Evolutionary conservation across 768 basidiomycete genomes (phyloP).

Genomic region (Suillus cothurnatus): DNA sequence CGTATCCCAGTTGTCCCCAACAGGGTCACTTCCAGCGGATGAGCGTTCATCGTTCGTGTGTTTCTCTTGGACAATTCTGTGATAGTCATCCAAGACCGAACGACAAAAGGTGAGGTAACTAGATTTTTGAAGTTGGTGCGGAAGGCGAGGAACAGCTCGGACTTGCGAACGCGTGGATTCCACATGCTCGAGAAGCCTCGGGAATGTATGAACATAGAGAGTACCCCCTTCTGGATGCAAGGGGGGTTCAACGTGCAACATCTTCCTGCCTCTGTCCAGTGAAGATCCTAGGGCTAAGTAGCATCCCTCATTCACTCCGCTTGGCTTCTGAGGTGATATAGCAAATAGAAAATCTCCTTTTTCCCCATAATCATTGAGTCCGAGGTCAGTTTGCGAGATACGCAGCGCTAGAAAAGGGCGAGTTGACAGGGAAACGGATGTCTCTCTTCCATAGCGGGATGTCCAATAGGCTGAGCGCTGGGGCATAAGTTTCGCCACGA

Average conservation of each 20-base stretch:
- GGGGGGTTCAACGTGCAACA: not conserved
- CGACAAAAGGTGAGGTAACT: too few relatives aligned
- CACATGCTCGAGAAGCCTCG: not conserved
- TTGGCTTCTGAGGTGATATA: not conserved
- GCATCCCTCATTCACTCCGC: not conserved
- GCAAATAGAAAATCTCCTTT: not conserved
- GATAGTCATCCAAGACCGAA: too few relatives aligned
- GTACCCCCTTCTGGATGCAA: not conserved
- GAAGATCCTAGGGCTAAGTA: conserved; percentile 2
- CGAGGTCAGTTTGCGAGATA: not conserved
- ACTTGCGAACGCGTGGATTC: too few relatives aligned
- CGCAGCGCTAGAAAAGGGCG: conserved; percentile 5
- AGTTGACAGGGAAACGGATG: not conserved
- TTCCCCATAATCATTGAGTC: accelerated
- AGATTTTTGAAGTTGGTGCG: not conserved
- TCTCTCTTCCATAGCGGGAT: not conserved
- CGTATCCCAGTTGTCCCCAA: too few relatives aligned
- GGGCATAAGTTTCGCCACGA: conserved; percentile 1
- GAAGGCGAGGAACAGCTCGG: too few relatives aligned
- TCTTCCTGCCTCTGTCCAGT: not conserved
- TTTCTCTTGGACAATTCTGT: too few relatives aligned
- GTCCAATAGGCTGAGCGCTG: not conserved
- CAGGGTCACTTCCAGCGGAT: too few relatives aligned
- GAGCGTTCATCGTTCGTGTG: too few relatives aligned
- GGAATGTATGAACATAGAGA: conserved; percentile 7